Evolutionary conservation across 495 filamentous ascomycete genomes (phyloP).

Genomic region (Aspergillus affinis): DNA sequence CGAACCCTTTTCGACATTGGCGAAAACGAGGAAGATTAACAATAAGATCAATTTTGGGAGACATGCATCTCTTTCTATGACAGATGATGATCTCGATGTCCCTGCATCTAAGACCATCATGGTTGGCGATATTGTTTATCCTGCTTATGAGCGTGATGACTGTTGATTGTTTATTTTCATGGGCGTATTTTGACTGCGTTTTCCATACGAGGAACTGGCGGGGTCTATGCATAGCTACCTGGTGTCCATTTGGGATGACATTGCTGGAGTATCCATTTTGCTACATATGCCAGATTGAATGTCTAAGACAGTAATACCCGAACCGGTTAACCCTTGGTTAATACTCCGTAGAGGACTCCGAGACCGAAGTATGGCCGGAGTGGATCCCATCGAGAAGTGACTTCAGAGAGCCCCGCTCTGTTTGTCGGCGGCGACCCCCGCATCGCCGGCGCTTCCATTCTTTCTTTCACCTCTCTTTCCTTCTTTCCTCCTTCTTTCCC

Average conservation of each 20-base stretch:
- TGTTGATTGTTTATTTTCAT: neutral
- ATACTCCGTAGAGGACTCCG: too few species aligned
- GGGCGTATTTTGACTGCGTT: neutral
- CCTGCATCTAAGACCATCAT: slow-evolving; percentile 33
- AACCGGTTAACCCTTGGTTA: too few species aligned
- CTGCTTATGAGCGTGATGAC: slow-evolving; percentile 23
- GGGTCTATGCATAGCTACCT: neutral
- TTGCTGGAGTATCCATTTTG: too few species aligned
- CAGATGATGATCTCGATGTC: slow-evolving; percentile 19
- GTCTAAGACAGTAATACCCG: too few species aligned
- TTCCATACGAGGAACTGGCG: neutral
- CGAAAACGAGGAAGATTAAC: slow-evolving; percentile 77
- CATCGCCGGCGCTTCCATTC: neutral
- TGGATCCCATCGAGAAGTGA: neutral
- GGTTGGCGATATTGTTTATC: slow-evolving; percentile 45
- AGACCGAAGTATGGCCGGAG: neutral
- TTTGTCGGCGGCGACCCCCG: neutral
- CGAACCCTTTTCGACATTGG: slow-evolving; percentile 85
- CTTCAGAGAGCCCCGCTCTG: neutral
- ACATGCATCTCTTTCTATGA: slow-evolving; percentile 54
- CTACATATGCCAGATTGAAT: too few species aligned
- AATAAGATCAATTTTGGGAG: slow-evolving; percentile 85
- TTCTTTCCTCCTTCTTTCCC: neutral
- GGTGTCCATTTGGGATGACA: neutral
- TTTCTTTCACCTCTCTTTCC: neutral